Conservation (phyloP, 192 early-diverging fungal species). For the Backusella circina region DNA sequence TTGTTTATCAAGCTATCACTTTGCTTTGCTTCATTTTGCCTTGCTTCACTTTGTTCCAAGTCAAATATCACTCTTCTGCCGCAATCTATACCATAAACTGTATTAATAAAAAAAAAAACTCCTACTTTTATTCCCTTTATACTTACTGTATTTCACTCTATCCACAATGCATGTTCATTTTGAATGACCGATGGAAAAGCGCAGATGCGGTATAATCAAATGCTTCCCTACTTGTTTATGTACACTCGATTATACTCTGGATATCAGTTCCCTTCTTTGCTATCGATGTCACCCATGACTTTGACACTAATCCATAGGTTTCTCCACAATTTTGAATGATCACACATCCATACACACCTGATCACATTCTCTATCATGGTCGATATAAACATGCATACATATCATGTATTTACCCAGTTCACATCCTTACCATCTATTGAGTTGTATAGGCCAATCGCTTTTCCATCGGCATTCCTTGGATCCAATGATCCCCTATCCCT, state of each 20-base stretch:
- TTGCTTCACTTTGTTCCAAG: too few relatives aligned
- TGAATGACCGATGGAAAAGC: neutral
- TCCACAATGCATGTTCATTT: neutral
- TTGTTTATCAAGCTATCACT: too few relatives aligned
- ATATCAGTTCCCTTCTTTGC: neutral
- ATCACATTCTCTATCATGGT: neutral
- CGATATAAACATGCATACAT: too few relatives aligned
- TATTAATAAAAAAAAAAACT: too few relatives aligned
- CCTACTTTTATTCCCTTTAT: neutral
- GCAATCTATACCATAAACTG: too few relatives aligned
- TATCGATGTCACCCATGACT: neutral
- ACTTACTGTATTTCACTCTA: neutral
- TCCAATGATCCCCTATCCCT: neutral
- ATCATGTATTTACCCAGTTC: neutral
- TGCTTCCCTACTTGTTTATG: neutral
- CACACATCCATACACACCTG: too few relatives aligned
- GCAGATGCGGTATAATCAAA: neutral
- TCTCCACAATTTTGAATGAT: neutral
- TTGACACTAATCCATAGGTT: neutral
- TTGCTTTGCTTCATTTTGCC: too few relatives aligned
- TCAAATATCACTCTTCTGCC: too few relatives aligned
- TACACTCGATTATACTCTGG: neutral
- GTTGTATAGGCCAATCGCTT: neutral
- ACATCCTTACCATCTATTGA: neutral
- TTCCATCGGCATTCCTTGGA: neutral